Evolutionary conservation across 768 basidiomycete genomes (phyloP).

Genomic region (Auricularia cornea): DNA sequence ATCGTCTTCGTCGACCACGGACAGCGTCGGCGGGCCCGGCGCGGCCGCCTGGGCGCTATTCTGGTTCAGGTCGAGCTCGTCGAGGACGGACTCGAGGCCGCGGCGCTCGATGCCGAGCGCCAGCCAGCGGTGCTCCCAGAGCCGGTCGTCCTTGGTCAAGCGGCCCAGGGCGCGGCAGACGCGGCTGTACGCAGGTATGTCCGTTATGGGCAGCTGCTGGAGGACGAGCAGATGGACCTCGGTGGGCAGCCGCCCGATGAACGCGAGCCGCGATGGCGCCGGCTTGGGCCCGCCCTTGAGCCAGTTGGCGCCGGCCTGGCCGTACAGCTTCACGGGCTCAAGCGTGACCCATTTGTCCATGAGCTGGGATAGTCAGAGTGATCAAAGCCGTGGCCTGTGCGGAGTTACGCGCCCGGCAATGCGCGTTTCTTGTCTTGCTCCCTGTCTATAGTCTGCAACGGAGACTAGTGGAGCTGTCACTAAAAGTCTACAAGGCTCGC

Average conservation of each 20-base stretch:
- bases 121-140: constrained; percentile 73
- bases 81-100: constrained; percentile 41
- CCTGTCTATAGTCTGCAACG: no score
- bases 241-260: constrained; percentile 72
- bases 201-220: constrained; percentile 65
- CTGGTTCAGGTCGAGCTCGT: constrained; percentile 46
- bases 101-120: constrained; percentile 45
- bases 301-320: constrained; percentile 21
- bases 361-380: not conserved
- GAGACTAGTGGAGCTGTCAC: no score
- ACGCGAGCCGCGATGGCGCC: constrained; percentile 16
- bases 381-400: not conserved
- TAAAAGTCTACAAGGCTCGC: no score
- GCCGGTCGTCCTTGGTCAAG: constrained; percentile 57
- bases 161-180: constrained; percentile 54
- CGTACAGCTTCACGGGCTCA: constrained; percentile 44
- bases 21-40: constrained; percentile 46
- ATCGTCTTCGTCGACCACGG: constrained; percentile 34
- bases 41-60: constrained; percentile 30
- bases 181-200: constrained; percentile 68
- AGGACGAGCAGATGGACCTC: constrained; percentile 72
- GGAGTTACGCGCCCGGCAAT: not conserved
- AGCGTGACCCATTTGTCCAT: constrained; percentile 88
- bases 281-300: constrained; percentile 20
- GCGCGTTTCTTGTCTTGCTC: not conserved